Evolutionary conservation across 2,329 filamentous ascomycete species (phyloP).

Genomic region (Clonostachys sp.): DNA sequence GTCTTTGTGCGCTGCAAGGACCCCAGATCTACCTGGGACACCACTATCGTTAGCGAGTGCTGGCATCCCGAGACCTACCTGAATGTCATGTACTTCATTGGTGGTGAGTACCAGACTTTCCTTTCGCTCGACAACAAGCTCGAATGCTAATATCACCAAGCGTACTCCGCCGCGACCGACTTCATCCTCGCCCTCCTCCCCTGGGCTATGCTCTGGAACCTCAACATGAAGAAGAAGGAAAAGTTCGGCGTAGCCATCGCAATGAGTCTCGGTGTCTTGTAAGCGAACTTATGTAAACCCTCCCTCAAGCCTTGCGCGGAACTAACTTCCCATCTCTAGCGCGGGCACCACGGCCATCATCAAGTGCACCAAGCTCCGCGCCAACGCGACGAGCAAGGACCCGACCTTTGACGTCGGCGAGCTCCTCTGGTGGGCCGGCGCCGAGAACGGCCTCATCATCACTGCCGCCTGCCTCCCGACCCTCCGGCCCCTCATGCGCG

Average conservation of each 20-base stretch:
- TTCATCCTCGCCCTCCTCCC: conserved; percentile 31
- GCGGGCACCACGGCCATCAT: conserved; percentile 22
- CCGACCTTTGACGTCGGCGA: conserved; percentile 3
- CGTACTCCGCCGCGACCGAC: conserved; percentile 29
- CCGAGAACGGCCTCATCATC: conserved; percentile 10
- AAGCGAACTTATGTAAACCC: conserved; percentile 3
- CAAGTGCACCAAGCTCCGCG: conserved; percentile 11
- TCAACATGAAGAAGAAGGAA: conserved; percentile 31
- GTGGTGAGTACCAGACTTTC: no score
- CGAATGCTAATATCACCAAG: neutral
- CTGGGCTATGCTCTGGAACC: conserved; percentile 31
- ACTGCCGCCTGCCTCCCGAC: conserved; percentile 8
- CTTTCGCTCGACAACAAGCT: neutral
- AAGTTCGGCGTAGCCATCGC: conserved; percentile 31
- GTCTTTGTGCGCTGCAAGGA: no score
- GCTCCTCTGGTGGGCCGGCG: conserved; percentile 11
- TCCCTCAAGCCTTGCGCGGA: neutral
- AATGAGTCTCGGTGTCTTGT: conserved; percentile 38
- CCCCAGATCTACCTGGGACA: no score
- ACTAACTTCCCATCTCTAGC: conserved; percentile 7
- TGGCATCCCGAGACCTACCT: no score
- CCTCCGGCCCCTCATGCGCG: neutral
- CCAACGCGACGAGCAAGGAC: neutral
- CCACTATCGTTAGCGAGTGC: no score
- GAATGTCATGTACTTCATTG: no score